Percentiles rank a stretch among this genome's conserved stretches.
phyloP scores from a whole-genome alignment of 495 filamentous ascomycete genomes.

The Corynascus novoguineensis region DNA sequence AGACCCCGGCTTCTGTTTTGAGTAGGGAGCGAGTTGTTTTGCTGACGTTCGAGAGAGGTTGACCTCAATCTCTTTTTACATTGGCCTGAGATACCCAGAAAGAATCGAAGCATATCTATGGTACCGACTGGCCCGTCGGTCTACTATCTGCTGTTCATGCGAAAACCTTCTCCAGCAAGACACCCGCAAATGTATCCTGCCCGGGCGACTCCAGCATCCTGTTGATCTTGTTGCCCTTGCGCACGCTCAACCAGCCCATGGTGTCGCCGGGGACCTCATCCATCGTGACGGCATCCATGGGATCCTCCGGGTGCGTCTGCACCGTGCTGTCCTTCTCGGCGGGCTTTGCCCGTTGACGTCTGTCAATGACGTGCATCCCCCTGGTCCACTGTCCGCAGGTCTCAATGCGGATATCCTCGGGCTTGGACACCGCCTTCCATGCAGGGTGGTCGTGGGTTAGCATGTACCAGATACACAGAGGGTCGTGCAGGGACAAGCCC shows the following conservation, averaged over 20 bases:
- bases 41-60: slow-evolving; percentile 18
- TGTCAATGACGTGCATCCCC: slow-evolving; percentile 83
- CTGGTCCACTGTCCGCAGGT: slow-evolving; percentile 88
- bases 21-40: not conserved
- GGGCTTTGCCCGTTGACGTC: slow-evolving; percentile 55
- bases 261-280: slow-evolving; percentile 51
- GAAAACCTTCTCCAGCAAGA: slow-evolving; percentile 47
- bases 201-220: slow-evolving; percentile 59
- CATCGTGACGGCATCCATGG: slow-evolving; percentile 29
- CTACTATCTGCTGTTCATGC: slow-evolving; percentile 18
- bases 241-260: slow-evolving; percentile 64
- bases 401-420: slow-evolving; percentile 78
- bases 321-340: slow-evolving; percentile 46
- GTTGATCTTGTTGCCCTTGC: slow-evolving; percentile 70
- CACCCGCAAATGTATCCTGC: slow-evolving; percentile 45
- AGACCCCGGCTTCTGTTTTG: not conserved
- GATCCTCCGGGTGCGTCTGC: slow-evolving; percentile 31
- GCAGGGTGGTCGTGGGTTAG: slow-evolving; percentile 50
- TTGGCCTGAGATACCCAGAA: slow-evolving; percentile 21
- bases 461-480: slow-evolving; percentile 82
- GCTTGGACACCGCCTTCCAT: slow-evolving; percentile 45
- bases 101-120: slow-evolving; percentile 4
- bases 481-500: slow-evolving; percentile 77
- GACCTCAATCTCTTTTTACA: not conserved
- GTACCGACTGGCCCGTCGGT: not conserved